Evolutionary conservation across 768 basidiomycete genomes (phyloP).

Genomic region (Gloeopeniophorella convolvens): DNA sequence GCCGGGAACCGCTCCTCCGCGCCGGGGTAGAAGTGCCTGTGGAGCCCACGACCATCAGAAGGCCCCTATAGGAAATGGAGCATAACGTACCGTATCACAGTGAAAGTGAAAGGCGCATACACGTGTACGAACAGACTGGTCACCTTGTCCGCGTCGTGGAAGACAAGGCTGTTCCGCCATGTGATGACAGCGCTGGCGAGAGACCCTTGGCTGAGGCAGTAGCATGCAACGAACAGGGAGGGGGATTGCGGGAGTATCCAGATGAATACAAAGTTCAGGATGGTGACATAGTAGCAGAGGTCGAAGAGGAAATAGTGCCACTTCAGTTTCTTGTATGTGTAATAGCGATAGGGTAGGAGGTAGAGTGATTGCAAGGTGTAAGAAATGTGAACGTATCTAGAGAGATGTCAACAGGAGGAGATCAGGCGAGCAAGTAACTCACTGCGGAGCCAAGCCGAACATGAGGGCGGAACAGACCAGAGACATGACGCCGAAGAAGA

Average conservation of each 20-base stretch:
- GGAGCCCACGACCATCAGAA: neutral
- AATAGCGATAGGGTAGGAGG: constrained; percentile 78
- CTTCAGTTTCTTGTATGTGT: constrained; percentile 83
- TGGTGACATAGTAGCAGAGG: constrained; percentile 88
- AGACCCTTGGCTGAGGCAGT: constrained; percentile 85
- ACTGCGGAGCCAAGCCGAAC: constrained; percentile 86
- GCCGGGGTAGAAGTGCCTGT: constrained; percentile 82
- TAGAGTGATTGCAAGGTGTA: constrained; percentile 76
- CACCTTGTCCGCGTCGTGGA: constrained; percentile 96
- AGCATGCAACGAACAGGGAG: constrained; percentile 84
- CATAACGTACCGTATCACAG: constrained; percentile 68
- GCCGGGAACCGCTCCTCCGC: constrained; percentile 84
- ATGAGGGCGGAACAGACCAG: constrained; percentile 78
- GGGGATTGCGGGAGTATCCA: constrained; percentile 81
- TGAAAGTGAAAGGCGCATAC: constrained; percentile 86
- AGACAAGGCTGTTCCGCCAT: constrained; percentile 97
- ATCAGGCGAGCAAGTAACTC: constrained; percentile 29
- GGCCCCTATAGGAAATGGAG: neutral
- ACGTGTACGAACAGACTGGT: constrained; percentile 94
- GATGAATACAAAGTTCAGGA: constrained; percentile 86
- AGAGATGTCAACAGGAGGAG: constrained; percentile 18
- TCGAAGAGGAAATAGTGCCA: constrained; percentile 96
- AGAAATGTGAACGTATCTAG: constrained; percentile 80
- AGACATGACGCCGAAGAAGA: constrained; percentile 92
- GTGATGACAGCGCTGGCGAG: constrained; percentile 94